Evolutionary conservation across 73 alveolate genomes (phyloP), one percentile per base, ranked within the genome.

Genomic region (Effrenium voratum): DNA sequence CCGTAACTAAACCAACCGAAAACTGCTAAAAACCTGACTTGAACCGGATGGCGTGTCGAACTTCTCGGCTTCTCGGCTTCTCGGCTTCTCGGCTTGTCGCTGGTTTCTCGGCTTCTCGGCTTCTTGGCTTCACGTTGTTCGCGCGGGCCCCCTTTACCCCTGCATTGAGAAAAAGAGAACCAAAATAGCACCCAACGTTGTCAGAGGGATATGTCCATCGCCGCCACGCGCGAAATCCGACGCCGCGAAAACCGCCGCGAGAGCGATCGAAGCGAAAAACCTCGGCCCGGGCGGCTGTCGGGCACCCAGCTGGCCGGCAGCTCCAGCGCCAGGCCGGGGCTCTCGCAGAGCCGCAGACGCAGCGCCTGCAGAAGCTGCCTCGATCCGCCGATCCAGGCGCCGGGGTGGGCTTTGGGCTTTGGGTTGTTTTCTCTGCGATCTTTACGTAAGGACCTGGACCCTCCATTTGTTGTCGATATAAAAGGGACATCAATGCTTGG

Each of bases 311-410:
- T 44, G 5, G 75, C 97, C 28, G 97, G 97, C 28, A 90, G 87
- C 86, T 90, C 97, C 86, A 90, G 55, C 1, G 97, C 97, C 76
- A 90, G 46, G 52, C 97, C 97, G 2, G 97, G 97, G 57, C 97
- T 90, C 76, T 66, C 87, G 87, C 50, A n/a, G 22, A 44, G 85
- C n/a, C 87, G 87, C 5, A 49, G 86, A 1, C 52, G 36, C 73
- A 82, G 49, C 8, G 92, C 92, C 19, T 28, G 75, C 30, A 24
- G 34, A 36, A 82, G 36, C 52, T 82, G 91, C 91, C 91, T 80
- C 47, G n/a, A 43, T 41, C 38, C n/a, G 24, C 40, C 60, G 38
- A 30, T 28, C 49, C 82, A 47, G 5, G 82, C 82, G 49, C 82
- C 38, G 68, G 34, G 41, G 6, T 68, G 38, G 6, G 44, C 34